Conservation (phyloP, 805 yeast genomes). For the Monosporozyma servazzii region DNA sequence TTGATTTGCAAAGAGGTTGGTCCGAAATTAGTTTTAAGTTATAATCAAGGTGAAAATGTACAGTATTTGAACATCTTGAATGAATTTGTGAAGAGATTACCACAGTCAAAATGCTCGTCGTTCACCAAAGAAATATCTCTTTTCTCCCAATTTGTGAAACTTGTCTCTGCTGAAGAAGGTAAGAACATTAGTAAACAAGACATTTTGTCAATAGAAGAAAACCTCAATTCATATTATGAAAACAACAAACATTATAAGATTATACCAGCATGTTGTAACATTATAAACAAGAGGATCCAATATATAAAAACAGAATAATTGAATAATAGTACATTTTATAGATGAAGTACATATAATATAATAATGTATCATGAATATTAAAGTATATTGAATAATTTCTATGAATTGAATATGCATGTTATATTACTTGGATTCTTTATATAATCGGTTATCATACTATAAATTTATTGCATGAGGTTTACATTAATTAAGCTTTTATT, state of each 20-base stretch:
- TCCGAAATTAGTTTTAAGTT: constrained; percentile 47
- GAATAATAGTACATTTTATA: neutral
- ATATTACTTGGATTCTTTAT: neutral
- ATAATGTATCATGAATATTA: neutral
- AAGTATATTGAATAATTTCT: neutral
- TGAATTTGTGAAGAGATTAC: constrained; percentile 36
- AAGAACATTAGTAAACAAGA: constrained; percentile 10
- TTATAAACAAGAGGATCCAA: constrained; percentile 41
- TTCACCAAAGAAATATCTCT: constrained; percentile 55
- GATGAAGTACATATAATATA: neutral
- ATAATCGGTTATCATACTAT: neutral
- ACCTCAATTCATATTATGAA: constrained; percentile 36
- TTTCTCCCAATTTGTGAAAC: constrained; percentile 41
- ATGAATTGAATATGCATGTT: neutral
- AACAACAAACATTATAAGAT: constrained; percentile 23
- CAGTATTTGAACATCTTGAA: constrained; percentile 34
- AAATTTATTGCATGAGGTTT: neutral
- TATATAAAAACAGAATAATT: neutral
- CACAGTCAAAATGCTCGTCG: constrained; percentile 33
- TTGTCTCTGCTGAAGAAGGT: constrained; percentile 19
- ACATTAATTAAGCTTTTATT: neutral
- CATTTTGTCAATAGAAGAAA: constrained; percentile 36
- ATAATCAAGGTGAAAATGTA: constrained; percentile 21
- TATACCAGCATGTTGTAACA: constrained; percentile 40
- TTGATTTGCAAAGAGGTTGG: constrained; percentile 53